Percentiles rank a stretch among this genome's conserved stretches.
These are phyloP conservation scores for Phascolomyces articulosus DNA, from an alignment of 371 early-diverging fungal genomes.

Conservation along the genomic window DNA sequence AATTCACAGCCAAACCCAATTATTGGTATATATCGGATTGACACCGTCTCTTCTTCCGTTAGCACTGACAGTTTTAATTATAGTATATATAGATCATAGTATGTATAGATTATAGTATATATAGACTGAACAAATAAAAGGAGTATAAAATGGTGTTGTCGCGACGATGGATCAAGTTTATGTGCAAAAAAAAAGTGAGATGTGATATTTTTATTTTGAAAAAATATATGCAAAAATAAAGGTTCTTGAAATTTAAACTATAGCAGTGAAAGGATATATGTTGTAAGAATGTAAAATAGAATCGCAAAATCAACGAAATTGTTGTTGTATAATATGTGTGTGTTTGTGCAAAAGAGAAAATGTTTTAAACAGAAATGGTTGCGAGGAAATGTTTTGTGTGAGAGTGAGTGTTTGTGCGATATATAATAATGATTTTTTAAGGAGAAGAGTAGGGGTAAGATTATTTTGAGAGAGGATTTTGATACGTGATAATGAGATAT, in stretches of 20 bases:
- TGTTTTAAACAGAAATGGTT: background rate
- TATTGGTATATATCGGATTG: too few species aligned
- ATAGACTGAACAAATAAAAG: too few species aligned
- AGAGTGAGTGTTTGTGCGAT: background rate
- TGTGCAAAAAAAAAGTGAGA: background rate
- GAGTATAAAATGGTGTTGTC: too few species aligned
- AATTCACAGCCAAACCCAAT: too few species aligned
- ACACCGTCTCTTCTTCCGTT: too few species aligned
- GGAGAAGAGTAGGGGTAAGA: background rate
- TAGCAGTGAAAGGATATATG: background rate
- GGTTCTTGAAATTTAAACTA: background rate
- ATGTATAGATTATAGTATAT: too few species aligned
- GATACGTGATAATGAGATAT: too few species aligned
- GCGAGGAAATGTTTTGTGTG: too few species aligned
- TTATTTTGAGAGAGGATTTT: background rate
- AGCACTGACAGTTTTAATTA: too few species aligned
- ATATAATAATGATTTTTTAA: background rate
- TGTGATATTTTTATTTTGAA: background rate
- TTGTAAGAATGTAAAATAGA: background rate
- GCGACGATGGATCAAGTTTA: background rate
- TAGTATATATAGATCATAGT: too few species aligned
- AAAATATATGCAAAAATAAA: background rate
- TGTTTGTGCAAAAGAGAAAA: background rate
- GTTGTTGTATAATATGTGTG: background rate
- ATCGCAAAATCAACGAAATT: background rate